Base-by-base conservation (phyloP, 768 basidiomycete genomes). In the Boletus pseudopeckii region DNA sequence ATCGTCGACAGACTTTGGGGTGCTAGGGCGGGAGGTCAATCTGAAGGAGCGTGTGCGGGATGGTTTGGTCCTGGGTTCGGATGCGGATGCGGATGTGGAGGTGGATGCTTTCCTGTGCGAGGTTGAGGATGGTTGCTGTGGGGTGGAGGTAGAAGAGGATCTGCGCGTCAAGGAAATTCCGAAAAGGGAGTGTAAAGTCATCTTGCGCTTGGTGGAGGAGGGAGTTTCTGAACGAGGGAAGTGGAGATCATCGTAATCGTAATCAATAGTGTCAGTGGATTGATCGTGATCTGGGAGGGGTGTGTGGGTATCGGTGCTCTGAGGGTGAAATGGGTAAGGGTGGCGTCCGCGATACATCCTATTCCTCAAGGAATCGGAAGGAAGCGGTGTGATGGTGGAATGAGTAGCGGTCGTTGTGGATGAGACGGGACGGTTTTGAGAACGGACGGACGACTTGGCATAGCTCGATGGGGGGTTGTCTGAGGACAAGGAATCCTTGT, bases 341-440 rank as follows among this genome's bases (percentile, higher is more conserved):
- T 59, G 57, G 45, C 63, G 65, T 11, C 45, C 46, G 33, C 45
- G 50, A 15, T 54, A 53, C 20, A 56, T 7, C 43, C 61, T 64
- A n/a, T 56, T 60, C 53, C 62, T 55, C 30, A 59, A n/a, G 20
- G 51, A 41, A 71, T 81, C 69, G 24, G 80, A 80, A 0, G 82
- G 81, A 15, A 72, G 71, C n/a, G 84, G 83, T 7, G 79, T 81
- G 50, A 82, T 74, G 5, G 85, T 86, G 18, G 79, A 75, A 61
- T 80, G 80, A 2, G 85, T 85, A 1, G 80, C 78, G 17, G 80
- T 80, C 0, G 85, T 85, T 0, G 80, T 83, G 20, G 82, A 79
- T 3, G 86, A 87, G 22, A 89, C 71, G 4, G 87, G 87, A 7
- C 86, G 80, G 20, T 81, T 83, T 54, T 74, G 73, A 52, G 71